Percentiles rank a stretch among this genome's conserved stretches.
These are phyloP conservation scores for Tephrocybe sp. DNA, from an alignment of 768 basidiomycete genomes.

Conservation along the genomic window DNA sequence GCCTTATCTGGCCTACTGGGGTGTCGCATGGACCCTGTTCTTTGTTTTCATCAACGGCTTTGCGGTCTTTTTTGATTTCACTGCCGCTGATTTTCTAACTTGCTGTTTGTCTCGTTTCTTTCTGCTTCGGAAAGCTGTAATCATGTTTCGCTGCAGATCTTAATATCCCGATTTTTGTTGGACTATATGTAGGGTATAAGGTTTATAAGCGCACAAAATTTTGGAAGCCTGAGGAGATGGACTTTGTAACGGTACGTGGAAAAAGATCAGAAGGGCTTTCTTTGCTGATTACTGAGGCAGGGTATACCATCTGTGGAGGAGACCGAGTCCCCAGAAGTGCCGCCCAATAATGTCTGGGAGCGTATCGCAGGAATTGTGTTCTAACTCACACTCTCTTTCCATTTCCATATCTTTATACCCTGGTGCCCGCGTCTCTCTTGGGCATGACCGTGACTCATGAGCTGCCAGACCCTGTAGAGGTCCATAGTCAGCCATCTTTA, in stretches of 20 bases:
- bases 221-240: constrained; percentile 66
- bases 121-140: no score
- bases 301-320: constrained; percentile 71
- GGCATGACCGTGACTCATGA: no score
- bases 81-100: constrained; percentile 47
- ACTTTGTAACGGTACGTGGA: constrained; percentile 63
- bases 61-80: constrained; percentile 66
- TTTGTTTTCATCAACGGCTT: constrained; percentile 57
- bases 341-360: constrained; percentile 49
- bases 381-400: no score
- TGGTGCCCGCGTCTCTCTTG: no score
- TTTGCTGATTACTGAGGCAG: constrained; percentile 25
- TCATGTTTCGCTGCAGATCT: constrained; percentile 32
- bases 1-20: constrained; percentile 73
- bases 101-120: constrained; percentile 42
- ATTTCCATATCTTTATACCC: no score
- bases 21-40: constrained; percentile 60
- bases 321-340: constrained; percentile 55
- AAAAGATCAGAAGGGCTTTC: not conserved
- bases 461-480: no score
- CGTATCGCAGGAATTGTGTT: constrained; percentile 54
- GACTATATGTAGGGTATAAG: constrained; percentile 47
- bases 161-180: constrained; percentile 48
- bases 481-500: no score
- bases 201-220: constrained; percentile 36